Base-by-base conservation (phyloP, 257 asterid species). In the Solanum corneliomulleri region DNA sequence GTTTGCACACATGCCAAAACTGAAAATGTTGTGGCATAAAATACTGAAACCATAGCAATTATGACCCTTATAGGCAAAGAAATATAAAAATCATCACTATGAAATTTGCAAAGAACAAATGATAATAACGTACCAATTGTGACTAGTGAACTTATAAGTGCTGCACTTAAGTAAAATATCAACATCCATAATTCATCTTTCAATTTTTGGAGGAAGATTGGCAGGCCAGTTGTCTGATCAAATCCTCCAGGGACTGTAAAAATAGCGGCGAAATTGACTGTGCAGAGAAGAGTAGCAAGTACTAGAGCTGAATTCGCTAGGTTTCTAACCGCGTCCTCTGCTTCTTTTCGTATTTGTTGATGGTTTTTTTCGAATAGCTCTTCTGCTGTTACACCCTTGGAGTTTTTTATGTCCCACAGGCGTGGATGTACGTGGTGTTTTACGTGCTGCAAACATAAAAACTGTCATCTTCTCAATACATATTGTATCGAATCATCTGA, bases 171-270 rank as follows among this genome's bases (percentile, higher is more conserved):
- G 86, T 37, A 64, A 44, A 84, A 84, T 37, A 84, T 41, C 25
- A 84, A 42, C 77, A 10, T 6, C 58, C 2, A 13, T 14, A 84
- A 2, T 13, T 84, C 84, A 4, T 0, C 13, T 41, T 25, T 64
- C 14, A 35, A 9, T 0, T 0, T 33, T 21, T 71, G 58, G 20
- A 70, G 69, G 37, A 75, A 11, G 0, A 76, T 41, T 11, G 88
- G 88, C 16, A 52, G 31, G 62, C 85, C 85, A 2, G 33, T 37
- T 4, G 37, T 6, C 45, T 85, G 83, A 75, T 86, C 76, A 60
- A 86, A 86, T 33, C 88, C 88, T 75, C 88, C 85, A 3, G 88
- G 88, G 37, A 86, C 35, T 9, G 88, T 86, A 16, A 86, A 86
- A 75, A 86, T 31, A 3, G 88, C 88, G 0, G 88, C 88, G 6